phyloP scores from a whole-genome alignment of 2,329 filamentous ascomycete species.

The Hymenoscyphus fraxineus region DNA sequence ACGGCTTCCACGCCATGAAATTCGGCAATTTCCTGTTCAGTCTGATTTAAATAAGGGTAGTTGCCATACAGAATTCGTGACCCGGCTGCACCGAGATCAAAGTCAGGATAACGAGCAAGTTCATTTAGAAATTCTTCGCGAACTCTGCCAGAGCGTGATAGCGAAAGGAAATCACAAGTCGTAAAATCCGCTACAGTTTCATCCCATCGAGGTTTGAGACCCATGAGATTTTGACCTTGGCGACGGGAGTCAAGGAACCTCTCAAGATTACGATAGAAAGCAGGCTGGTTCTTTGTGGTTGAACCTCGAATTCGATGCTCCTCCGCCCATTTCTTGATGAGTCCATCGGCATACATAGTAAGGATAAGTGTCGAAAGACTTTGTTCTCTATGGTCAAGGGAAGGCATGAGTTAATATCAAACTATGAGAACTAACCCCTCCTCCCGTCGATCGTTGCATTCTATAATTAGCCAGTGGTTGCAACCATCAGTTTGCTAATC shows the following conservation, averaged over 20 bases:
- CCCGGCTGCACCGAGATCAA: slow-evolving; percentile 21
- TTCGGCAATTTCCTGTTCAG: slow-evolving; percentile 52
- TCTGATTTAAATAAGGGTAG: slow-evolving; percentile 52
- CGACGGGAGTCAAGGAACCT: background rate
- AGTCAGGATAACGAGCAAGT: too few relatives aligned
- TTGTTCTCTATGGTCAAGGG: too few relatives aligned
- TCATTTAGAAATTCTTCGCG: too few relatives aligned
- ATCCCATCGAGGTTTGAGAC: slow-evolving; percentile 5
- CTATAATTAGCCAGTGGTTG: too few relatives aligned
- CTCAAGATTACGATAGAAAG: slow-evolving; percentile 8
- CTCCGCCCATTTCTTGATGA: background rate
- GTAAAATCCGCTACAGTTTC: background rate
- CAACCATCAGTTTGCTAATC: too few relatives aligned
- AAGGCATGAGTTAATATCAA: too few relatives aligned
- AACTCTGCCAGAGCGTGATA: background rate
- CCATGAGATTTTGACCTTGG: background rate
- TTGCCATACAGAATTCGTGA: slow-evolving; percentile 59
- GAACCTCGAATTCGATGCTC: background rate
- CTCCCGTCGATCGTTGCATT: too few relatives aligned
- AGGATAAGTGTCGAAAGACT: too few relatives aligned
- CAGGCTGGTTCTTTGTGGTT: background rate
- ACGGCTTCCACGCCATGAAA: slow-evolving; percentile 58
- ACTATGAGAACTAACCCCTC: too few relatives aligned
- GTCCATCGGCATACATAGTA: too few relatives aligned
- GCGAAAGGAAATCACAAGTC: slow-evolving; percentile 10